Base-by-base conservation (phyloP, 177 flowering plant genomes). In the Telopea speciosissima region DNA sequence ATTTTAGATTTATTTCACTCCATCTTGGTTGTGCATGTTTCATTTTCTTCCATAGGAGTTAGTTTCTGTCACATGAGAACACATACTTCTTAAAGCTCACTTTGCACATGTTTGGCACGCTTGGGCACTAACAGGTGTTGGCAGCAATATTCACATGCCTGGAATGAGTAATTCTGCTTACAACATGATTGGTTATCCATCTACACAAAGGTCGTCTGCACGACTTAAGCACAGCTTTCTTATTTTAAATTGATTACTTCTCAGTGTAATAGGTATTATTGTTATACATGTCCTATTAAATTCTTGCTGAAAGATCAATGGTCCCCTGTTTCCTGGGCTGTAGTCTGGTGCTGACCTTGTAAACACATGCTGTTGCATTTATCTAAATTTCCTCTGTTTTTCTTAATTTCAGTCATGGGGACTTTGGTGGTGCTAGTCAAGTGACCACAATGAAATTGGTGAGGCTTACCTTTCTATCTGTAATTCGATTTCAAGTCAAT, bases 81-180 rank as follows among this genome's bases (percentile, higher is more conserved):
- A 88, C 91, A 61, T 81, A 82, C 72, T 76, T 85, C 82, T 81
- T 77, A 81, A 82, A 75, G 88, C 94, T 95, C 96, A 90, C 83
- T 31, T 79, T 90, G 86, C 97, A 94, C 97, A 87, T 91, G 85
- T 92, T 87, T 91, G 88, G 88, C 97, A 91, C 96, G 79, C 81
- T 86, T 90, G 90, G 90, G 82, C 99, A 87, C 93, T 88, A 90
- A 88, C 96, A 92, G 97, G 97, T 85, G 70, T 84, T 87, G 93
- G 97, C 92, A 89, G 97, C 97, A 70, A 73, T 73, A 42, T 77
- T 77, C 91, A 91, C 95, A 72, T 81, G 84, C 88, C 96, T 88
- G 97, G 99, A 88, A 82, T 87, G 93, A 83, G 81, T 86, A 91
- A 85, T 85, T 83, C 97, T 83, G 89, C 91, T 88, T 72, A 84